A percentile compares a stretch with the other conserved stretches of the same genome.
Evolutionary conservation across 768 basidiomycete species (phyloP).

Genomic region (Pleurotus sapidus): DNA sequence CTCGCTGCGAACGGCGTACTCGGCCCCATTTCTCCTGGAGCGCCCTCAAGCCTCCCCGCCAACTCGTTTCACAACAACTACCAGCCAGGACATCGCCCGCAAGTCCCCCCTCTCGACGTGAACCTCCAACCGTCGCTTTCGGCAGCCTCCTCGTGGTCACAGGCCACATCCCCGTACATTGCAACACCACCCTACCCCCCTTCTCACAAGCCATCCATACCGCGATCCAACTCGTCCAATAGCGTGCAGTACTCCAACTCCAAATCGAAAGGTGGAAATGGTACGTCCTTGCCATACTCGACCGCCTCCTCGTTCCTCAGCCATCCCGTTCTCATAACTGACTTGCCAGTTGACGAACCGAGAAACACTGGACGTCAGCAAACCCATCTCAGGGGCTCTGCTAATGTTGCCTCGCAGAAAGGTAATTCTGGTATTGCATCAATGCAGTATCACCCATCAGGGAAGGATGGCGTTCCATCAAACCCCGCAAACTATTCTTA

Average conservation of each 20-base stretch:
- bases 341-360: constrained; percentile 9
- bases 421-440: constrained; percentile 1
- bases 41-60: constrained; percentile 36
- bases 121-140: constrained; percentile 15
- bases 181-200: constrained; percentile 13
- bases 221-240: constrained; percentile 1
- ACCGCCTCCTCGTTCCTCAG: neutral
- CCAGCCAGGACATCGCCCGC: constrained; percentile 2
- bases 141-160: constrained; percentile 10
- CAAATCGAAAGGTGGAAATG: constrained; percentile 7
- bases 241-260: constrained; percentile 1
- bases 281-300: neutral
- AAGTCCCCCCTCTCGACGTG: constrained; percentile 4
- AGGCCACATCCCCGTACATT: constrained; percentile 5
- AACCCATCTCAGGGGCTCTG: constrained; percentile 1
- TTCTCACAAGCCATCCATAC: constrained; percentile 3
- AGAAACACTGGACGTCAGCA: constrained; percentile 7
- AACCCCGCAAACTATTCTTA: constrained; percentile 2
- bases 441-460: constrained; percentile 11
- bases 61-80: constrained; percentile 29
- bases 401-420: neutral
- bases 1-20: constrained; percentile 61
- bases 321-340: neutral
- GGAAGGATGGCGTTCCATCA: constrained; percentile 9
- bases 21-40: constrained; percentile 29